A percentile compares a stretch with the other conserved stretches of the same genome.
Evolutionary conservation across 257 asterid species (phyloP).

Genomic region (Nicotiana tabacum): DNA sequence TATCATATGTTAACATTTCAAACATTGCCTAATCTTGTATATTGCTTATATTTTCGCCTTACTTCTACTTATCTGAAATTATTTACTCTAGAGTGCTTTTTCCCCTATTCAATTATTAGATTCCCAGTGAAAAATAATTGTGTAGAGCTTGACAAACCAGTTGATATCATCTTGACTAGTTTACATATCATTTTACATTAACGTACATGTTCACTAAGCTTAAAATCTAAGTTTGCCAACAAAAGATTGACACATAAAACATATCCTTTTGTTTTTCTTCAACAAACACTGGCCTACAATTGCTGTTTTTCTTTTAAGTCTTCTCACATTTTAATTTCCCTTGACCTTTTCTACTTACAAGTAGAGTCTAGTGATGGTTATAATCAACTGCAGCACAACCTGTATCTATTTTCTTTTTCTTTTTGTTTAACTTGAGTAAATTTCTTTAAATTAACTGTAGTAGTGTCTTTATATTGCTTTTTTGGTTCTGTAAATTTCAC

Average conservation of each 20-base stretch:
- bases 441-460: neutral
- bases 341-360: neutral
- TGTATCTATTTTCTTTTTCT: neutral
- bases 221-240: neutral
- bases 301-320: neutral
- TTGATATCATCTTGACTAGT: neutral
- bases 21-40: neutral
- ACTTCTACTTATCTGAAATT: neutral
- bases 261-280: conserved; percentile 1
- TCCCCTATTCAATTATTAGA: neutral
- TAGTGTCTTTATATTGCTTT: neutral
- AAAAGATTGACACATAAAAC: neutral
- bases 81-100: neutral
- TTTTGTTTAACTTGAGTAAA: neutral
- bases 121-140: neutral
- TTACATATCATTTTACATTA: neutral
- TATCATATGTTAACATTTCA: neutral
- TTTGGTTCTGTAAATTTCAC: neutral
- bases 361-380: neutral
- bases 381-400: neutral
- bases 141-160: neutral
- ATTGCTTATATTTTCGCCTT: too few species aligned
- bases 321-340: neutral
- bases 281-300: neutral
- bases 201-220: neutral